Evolutionary conservation across 2,329 filamentous ascomycete species (phyloP), one percentile per base, ranked within the genome.

Genomic region (Claviceps fusiformis): DNA sequence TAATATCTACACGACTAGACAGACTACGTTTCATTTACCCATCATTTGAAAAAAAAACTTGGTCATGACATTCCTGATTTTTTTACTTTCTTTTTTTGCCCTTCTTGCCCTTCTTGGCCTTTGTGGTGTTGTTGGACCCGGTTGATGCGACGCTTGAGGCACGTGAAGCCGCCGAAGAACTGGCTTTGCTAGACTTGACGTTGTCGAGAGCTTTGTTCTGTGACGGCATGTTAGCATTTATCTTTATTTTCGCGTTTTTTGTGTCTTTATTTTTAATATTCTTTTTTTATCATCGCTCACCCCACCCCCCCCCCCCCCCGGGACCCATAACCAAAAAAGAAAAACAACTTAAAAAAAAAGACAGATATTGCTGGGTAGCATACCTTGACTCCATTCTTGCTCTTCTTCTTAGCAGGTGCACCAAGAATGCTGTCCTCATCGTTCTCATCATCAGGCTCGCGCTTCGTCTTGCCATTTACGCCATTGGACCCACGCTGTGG

Each of bases 161-260:
- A 59, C 93, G 81, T 27, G 91, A 96, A 0, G 85, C 87, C 5
- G 84, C 78, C 5, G 85, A 80, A 1, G 90, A 93, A 55, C 81
- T 87, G 52, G 81, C 79, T 69, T 91, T 93, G 71, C 81, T 87
- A 56, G 78, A 82, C 53, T 96, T 96, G 65, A 95, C 82, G 50
- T 85, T 88, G 62, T 96, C 93, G 50, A 96, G 80, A 53, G 89
- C 84, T 74, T 97, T 97, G 71, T 96, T 95, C 91, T 97, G 67
- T 60, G 35, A 50, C 3, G 13, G 48, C 54, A 52, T 31, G 50
- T 57, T 8, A 56, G 47, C 53, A 52, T 27, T n/a, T 3, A 31
- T 33, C 24, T 24, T 24, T 2, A 3, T 24, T 24, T 24, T 24
- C 3, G 31, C 10, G 8, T 37, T 13, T 13, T 37, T 37, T n/a